Conservation (phyloP, 148 eudicot species). For the Camellia sinensis region DNA sequence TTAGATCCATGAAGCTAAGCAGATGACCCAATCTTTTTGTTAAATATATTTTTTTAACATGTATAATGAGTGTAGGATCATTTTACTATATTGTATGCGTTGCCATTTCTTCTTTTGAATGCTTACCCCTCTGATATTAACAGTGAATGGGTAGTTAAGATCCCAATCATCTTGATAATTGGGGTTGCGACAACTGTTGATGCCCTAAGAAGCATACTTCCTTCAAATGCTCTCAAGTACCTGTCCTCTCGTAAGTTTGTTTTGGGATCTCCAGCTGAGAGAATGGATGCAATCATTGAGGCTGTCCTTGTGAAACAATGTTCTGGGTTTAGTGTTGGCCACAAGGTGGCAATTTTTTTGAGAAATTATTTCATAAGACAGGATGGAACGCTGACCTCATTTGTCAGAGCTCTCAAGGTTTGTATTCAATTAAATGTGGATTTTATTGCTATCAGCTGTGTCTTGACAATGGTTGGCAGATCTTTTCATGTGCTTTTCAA, state of each 20-base stretch:
- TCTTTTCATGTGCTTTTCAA: slow-evolving; percentile 7
- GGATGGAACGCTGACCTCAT: slow-evolving; percentile 86
- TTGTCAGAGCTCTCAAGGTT: slow-evolving; percentile 82
- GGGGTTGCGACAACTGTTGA: slow-evolving; percentile 82
- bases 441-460: slow-evolving; percentile 1
- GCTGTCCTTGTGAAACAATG: slow-evolving; percentile 63
- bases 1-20: not conserved
- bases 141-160: slow-evolving; percentile 92
- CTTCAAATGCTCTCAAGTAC: slow-evolving; percentile 52
- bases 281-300: slow-evolving; percentile 77
- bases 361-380: slow-evolving; percentile 76
- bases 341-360: slow-evolving; percentile 72
- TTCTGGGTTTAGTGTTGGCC: slow-evolving; percentile 60
- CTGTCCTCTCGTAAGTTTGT: slow-evolving; percentile 51
- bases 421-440: slow-evolving; percentile 1
- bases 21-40: not conserved
- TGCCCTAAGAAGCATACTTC: slow-evolving; percentile 56
- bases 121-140: slow-evolving; percentile 19
- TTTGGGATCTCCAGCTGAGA: slow-evolving; percentile 74
- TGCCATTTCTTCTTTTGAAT: slow-evolving; percentile 3
- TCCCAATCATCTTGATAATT: slow-evolving; percentile 74
- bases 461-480: slow-evolving; percentile 3
- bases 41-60: not conserved
- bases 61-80: not conserved
- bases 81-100: slow-evolving; percentile 2